phyloP scores from a whole-genome alignment of 2,329 filamentous ascomycete genomes.

The Sordariomycetes sp. region DNA sequence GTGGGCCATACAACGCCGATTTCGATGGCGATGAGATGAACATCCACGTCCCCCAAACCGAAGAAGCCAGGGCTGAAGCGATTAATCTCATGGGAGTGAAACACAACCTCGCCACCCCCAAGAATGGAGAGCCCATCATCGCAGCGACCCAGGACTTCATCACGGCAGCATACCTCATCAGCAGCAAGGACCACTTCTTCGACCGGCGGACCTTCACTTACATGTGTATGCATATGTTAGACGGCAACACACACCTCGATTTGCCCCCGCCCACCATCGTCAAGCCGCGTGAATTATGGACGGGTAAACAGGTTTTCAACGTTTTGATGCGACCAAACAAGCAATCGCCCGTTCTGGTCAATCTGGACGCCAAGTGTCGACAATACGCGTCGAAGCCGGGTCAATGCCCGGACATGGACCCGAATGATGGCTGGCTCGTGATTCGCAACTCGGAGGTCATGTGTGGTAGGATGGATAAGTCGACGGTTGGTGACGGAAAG shows the following conservation, averaged over 20 bases:
- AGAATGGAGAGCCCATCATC: slow-evolving; percentile 96
- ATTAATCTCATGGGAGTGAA: slow-evolving; percentile 97
- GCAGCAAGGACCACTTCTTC: slow-evolving; percentile 86
- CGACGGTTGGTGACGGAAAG: slow-evolving; percentile 91
- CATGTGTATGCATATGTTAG: slow-evolving; percentile 88
- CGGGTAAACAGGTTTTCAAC: slow-evolving; percentile 92
- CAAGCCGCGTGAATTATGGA: slow-evolving; percentile 83
- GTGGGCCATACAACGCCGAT: slow-evolving; percentile 95
- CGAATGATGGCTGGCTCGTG: slow-evolving; percentile 81
- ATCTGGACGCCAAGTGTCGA: slow-evolving; percentile 85
- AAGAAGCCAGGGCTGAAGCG: slow-evolving; percentile 89
- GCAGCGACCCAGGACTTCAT: slow-evolving; percentile 99
- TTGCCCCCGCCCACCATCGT: slow-evolving; percentile 77
- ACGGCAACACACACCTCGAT: slow-evolving; percentile 63
- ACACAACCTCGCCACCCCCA: slow-evolving; percentile 88
- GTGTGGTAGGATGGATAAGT: slow-evolving; percentile 97
- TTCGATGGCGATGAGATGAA: slow-evolving; percentile 99
- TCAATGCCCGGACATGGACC: slow-evolving; percentile 56
- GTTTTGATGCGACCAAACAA: slow-evolving; percentile 83
- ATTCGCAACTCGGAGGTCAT: slow-evolving; percentile 95
- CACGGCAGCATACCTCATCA: slow-evolving; percentile 82
- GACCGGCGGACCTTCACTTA: slow-evolving; percentile 81
- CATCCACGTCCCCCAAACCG: slow-evolving; percentile 90
- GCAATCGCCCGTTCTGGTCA: slow-evolving; percentile 69
- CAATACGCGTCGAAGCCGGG: slow-evolving; percentile 54